Percentiles rank a stretch among this genome's conserved stretches.
phyloP scores from a whole-genome alignment of 2,329 filamentous ascomycete species.

The Stagonosporopsis cucurbitacearum region DNA sequence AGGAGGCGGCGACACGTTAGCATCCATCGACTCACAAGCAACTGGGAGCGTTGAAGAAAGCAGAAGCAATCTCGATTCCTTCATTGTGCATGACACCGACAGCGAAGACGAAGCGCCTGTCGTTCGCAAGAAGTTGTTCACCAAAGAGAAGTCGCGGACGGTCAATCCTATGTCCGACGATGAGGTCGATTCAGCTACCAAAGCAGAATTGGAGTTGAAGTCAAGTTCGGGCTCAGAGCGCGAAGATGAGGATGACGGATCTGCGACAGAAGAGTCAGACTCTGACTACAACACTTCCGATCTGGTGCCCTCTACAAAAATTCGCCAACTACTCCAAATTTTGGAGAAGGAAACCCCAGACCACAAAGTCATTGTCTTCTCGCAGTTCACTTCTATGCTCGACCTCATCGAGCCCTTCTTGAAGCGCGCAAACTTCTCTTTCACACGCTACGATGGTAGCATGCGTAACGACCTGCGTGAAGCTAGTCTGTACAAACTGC shows the following conservation, averaged over 20 bases:
- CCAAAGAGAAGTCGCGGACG: conserved; percentile 54
- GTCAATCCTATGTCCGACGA: conserved; percentile 61
- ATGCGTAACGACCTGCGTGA: conserved; percentile 96
- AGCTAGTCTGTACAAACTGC: conserved; percentile 77
- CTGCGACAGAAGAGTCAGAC: conserved; percentile 50
- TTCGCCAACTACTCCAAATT: conserved; percentile 82
- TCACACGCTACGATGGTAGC: conserved; percentile 89
- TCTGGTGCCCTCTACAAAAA: conserved; percentile 81
- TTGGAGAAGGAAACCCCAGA: conserved; percentile 77
- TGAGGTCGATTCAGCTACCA: conserved; percentile 46
- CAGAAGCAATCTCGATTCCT: conserved; percentile 44
- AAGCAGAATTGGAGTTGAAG: conserved; percentile 52
- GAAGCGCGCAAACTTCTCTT: conserved; percentile 73
- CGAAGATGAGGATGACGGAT: conserved; percentile 53
- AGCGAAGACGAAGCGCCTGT: conserved; percentile 48
- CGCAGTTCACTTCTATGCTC: conserved; percentile 97
- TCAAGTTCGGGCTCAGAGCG: conserved; percentile 50
- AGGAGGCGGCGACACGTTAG: conserved; percentile 80
- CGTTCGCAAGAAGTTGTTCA: conserved; percentile 31
- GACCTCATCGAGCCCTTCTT: conserved; percentile 95
- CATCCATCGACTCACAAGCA: conserved; percentile 72
- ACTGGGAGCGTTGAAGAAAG: conserved; percentile 64
- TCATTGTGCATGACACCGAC: conserved; percentile 47
- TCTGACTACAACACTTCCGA: conserved; percentile 53
- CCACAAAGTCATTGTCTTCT: conserved; percentile 98